Conservation (phyloP, 768 basidiomycete genomes). For the Mycena venus region DNA sequence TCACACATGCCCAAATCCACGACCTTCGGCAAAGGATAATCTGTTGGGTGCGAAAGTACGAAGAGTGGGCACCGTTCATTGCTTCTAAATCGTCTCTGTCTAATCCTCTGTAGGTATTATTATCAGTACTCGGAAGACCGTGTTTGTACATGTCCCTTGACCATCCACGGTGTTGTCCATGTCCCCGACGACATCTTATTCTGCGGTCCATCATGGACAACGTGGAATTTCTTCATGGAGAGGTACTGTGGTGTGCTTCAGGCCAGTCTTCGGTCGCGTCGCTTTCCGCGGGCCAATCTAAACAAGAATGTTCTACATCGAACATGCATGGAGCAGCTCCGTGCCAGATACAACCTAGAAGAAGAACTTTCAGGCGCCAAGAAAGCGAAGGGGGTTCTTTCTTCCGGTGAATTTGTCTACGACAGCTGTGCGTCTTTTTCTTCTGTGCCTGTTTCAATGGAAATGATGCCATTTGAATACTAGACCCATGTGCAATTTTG, state of each 20-base stretch:
- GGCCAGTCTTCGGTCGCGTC: conserved; percentile 22
- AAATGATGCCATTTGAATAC: background rate
- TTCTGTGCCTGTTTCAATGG: background rate
- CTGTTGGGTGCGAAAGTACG: conserved; percentile 53
- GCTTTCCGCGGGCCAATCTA: conserved; percentile 36
- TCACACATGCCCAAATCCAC: conserved; percentile 42
- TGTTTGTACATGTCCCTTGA: conserved; percentile 33
- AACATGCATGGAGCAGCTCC: conserved; percentile 43
- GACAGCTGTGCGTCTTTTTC: conserved; percentile 16
- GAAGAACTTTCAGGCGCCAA: conserved; percentile 25
- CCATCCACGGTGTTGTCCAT: conserved; percentile 40
- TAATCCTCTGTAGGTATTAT: conserved; percentile 33
- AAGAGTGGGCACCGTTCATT: conserved; percentile 37
- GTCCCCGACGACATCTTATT: conserved; percentile 34
- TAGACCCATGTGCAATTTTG: conserved; percentile 31
- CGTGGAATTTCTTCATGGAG: conserved; percentile 45
- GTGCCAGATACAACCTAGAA: conserved; percentile 39
- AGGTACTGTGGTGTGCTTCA: conserved; percentile 37
- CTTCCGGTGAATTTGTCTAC: background rate
- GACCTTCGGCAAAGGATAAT: conserved; percentile 41
- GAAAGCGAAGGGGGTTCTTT: background rate
- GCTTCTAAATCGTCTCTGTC: background rate
- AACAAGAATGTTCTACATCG: conserved; percentile 24
- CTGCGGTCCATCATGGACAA: conserved; percentile 39
- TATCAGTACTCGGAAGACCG: conserved; percentile 43